Conservation (phyloP, 2,329 filamentous ascomycete species). For the Knoxdaviesia capensis region DNA sequence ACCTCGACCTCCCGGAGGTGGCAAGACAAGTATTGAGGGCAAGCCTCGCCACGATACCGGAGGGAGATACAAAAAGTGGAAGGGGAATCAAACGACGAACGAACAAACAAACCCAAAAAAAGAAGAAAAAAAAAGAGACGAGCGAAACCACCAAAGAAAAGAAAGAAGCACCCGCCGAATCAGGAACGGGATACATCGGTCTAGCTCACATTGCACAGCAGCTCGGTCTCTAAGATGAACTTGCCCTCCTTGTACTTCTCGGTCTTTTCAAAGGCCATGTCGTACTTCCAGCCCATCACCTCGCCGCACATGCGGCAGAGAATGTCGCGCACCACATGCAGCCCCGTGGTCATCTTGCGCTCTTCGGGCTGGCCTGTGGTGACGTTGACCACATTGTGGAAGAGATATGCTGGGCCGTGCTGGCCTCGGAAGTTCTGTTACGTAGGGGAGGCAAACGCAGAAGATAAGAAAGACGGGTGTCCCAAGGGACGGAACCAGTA, state of each 20-base stretch:
- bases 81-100: no score
- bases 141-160: no score
- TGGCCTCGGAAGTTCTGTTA: conserved; percentile 88
- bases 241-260: conserved; percentile 99
- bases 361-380: conserved; percentile 68
- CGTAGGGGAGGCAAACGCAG: not conserved
- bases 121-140: not conserved
- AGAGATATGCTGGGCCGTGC: conserved; percentile 94
- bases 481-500: no score
- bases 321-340: conserved; percentile 88
- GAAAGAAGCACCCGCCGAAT: not conserved
- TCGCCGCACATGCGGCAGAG: conserved; percentile 77
- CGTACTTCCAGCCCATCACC: conserved; percentile 96
- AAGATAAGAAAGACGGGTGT: not conserved
- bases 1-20: no score
- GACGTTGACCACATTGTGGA: conserved; percentile 86
- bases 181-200: not conserved
- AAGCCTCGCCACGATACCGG: no score
- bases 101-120: no score
- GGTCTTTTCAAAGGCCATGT: conserved; percentile 76
- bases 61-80: no score
- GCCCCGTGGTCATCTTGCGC: conserved; percentile 93
- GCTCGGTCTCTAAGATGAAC: conserved; percentile 83
- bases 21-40: no score
- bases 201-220: conserved; percentile 49